Base-by-base conservation (phyloP, 345 rosid genomes). In the Zanthoxylum bungeanum region DNA sequence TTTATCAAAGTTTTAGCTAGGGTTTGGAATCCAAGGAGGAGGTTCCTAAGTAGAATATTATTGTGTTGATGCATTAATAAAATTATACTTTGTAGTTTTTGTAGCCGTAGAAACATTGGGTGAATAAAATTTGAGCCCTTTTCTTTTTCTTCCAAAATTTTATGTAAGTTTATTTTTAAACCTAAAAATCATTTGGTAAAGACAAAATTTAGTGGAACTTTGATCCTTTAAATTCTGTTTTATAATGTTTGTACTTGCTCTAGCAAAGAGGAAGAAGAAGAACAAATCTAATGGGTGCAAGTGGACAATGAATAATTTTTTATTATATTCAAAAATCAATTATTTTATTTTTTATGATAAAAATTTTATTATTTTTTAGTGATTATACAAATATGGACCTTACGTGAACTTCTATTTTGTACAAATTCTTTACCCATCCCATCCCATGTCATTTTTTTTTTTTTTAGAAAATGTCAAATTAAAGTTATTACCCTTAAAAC, bases 171-270 rank as follows among this genome's bases (percentile, higher is more conserved):
- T 49, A n/a, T 9, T 70, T 34, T 49, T 34, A 52, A 56, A n/a
- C n/a, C 40, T 9, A 9, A 37, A 55, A 67, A 37, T 55, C 52
- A 53, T 17, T 68, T 24, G 71, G 71, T 53, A 24, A 68, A 51
- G 47, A 67, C 33, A 12, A 36, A 51, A 10, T 14, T 11, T 67
- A 37, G 17, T 34, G 64, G 12, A 59, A 30, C 0, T 17, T 19
- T n/a, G 28, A 17, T 28, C n/a, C 19, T 2, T 7, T 31, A 16
- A 8, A 31, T 17, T 31, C n/a, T 33, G 5, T 33, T 59, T 31
- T 9, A 0, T 55, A 55, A 4, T 55, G 17, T 24, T 7, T 51
- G 25, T 51, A 51, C 56, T 51, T 2, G 9, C 56, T 9, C 19
- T 11, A 42, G 47, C n/a, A 42, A 42, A 42, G 47, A 42, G 47